A percentile compares a stretch with the other conserved stretches of the same genome.
These are phyloP conservation scores for Aspergillus heteromorphus DNA, from an alignment of 495 filamentous ascomycete genomes.

Conservation along the genomic window DNA sequence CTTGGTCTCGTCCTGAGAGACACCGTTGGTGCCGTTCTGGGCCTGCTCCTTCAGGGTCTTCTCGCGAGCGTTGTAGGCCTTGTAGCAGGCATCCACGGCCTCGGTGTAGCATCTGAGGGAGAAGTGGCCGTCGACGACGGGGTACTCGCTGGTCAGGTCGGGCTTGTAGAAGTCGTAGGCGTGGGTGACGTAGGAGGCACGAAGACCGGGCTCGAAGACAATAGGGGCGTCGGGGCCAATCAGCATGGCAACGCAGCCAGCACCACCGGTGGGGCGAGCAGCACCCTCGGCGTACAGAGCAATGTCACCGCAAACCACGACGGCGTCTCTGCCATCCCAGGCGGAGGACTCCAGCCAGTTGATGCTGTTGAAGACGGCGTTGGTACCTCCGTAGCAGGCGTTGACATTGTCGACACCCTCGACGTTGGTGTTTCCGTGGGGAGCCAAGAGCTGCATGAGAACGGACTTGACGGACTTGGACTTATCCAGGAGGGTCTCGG, in stretches of 20 bases:
- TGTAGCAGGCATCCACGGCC: conserved; percentile 93
- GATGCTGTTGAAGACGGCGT: conserved; percentile 92
- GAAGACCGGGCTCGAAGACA: conserved; percentile 84
- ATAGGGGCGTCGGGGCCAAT: conserved; percentile 90
- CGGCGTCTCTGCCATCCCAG: conserved; percentile 92
- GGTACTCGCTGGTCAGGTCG: conserved; percentile 96
- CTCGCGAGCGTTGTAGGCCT: conserved; percentile 87
- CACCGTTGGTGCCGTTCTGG: conserved; percentile 60
- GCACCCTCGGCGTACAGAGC: conserved; percentile 96
- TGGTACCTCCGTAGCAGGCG: conserved; percentile 98
- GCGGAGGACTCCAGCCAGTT: conserved; percentile 98
- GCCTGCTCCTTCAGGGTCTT: conserved; percentile 53
- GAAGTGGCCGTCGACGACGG: conserved; percentile 92
- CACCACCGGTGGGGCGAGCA: conserved; percentile 92
- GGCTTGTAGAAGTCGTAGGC: conserved; percentile 99
- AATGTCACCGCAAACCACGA: conserved; percentile 95
- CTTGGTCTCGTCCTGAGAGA: conserved; percentile 47
- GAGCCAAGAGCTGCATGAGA: conserved; percentile 91
- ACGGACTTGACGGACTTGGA: conserved; percentile 99
- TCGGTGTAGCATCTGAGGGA: conserved; percentile 93
- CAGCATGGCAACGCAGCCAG: conserved; percentile 89
- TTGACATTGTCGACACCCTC: conserved; percentile 97
- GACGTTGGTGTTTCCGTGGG: conserved; percentile 81
- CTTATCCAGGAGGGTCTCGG: conserved; percentile 97
- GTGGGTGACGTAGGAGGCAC: conserved; percentile 89